These are phyloP conservation scores for Brassica carinata DNA, from an alignment of 345 rosid species.

Conservation along the genomic window DNA sequence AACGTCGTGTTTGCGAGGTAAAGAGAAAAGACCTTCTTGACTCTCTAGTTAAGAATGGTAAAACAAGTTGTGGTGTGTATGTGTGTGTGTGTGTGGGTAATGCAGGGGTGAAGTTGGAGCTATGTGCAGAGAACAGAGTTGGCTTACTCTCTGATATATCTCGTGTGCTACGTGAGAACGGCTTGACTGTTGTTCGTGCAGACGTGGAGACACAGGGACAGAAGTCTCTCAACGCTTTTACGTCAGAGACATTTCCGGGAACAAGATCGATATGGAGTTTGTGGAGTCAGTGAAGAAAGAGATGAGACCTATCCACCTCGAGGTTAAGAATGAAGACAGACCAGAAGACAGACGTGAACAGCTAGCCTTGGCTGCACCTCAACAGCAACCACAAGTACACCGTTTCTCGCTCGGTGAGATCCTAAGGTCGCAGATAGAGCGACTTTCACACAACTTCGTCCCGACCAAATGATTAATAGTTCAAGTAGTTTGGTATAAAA, in stretches of 20 bases:
- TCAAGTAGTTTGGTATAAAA: constrained; percentile 8
- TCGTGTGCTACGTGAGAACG: constrained; percentile 65
- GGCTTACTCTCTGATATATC: constrained; percentile 72
- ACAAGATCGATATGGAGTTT: constrained; percentile 61
- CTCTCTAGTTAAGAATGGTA: constrained; percentile 30
- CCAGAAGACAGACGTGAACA: constrained; percentile 4
- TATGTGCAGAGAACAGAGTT: constrained; percentile 61
- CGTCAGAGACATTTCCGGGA: constrained; percentile 56
- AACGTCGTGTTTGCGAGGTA: constrained; percentile 58
- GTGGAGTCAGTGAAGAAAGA: constrained; percentile 64
- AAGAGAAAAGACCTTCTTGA: neutral
- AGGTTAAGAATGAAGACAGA: constrained; percentile 43
- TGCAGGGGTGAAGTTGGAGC: constrained; percentile 59
- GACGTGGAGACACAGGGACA: constrained; percentile 68
- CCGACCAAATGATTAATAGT: constrained; percentile 41
- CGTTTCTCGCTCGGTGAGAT: constrained; percentile 54
- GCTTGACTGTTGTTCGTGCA: constrained; percentile 66
- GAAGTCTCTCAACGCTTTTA: constrained; percentile 56
- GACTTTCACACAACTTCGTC: constrained; percentile 54
- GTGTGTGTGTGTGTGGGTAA: constrained; percentile 29
- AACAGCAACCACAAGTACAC: constrained; percentile 33
- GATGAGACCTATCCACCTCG: constrained; percentile 60
- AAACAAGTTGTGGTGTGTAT: constrained; percentile 21
- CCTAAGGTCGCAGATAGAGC: constrained; percentile 51
- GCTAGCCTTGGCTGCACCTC: neutral